Conservation (phyloP, 306 rosid genomes). For the Pueraria montana region DNA sequence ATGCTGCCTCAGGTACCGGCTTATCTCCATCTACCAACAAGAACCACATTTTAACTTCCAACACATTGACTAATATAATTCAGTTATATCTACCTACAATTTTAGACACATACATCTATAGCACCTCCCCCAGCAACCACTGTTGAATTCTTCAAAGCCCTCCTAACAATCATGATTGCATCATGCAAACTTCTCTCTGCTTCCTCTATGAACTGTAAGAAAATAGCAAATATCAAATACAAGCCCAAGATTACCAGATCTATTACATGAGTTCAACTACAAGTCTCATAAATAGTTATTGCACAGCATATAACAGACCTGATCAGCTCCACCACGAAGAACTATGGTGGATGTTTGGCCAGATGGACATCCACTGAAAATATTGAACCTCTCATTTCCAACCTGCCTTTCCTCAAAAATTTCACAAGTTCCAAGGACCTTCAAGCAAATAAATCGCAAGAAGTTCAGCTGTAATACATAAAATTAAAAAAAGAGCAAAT, state of each 20-base stretch:
- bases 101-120: slow-evolving; percentile 77
- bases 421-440: slow-evolving; percentile 98
- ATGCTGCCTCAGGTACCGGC: slow-evolving; percentile 91
- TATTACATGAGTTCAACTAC: background rate
- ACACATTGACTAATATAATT: background rate
- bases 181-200: slow-evolving; percentile 99
- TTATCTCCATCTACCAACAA: slow-evolving; percentile 94
- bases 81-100: slow-evolving; percentile 27
- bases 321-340: slow-evolving; percentile 99
- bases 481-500: slow-evolving; percentile 9
- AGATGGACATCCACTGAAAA: slow-evolving; percentile 96
- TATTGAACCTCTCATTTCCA: slow-evolving; percentile 96
- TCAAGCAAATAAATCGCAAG: slow-evolving; percentile 45
- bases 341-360: slow-evolving; percentile 96
- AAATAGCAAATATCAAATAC: slow-evolving; percentile 34
- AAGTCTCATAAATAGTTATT: slow-evolving; percentile 17
- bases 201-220: slow-evolving; percentile 92
- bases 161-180: slow-evolving; percentile 98
- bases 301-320: slow-evolving; percentile 59
- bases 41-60: slow-evolving; percentile 24
- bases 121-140: slow-evolving; percentile 99
- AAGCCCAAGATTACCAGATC: slow-evolving; percentile 31
- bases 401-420: slow-evolving; percentile 96
- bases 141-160: slow-evolving; percentile 96
- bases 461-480: slow-evolving; percentile 36